Percentiles rank a stretch among this genome's conserved stretches.
These are phyloP conservation scores for Nyssa sinensis DNA, from an alignment of 148 eudicot genomes.

Conservation along the genomic window DNA sequence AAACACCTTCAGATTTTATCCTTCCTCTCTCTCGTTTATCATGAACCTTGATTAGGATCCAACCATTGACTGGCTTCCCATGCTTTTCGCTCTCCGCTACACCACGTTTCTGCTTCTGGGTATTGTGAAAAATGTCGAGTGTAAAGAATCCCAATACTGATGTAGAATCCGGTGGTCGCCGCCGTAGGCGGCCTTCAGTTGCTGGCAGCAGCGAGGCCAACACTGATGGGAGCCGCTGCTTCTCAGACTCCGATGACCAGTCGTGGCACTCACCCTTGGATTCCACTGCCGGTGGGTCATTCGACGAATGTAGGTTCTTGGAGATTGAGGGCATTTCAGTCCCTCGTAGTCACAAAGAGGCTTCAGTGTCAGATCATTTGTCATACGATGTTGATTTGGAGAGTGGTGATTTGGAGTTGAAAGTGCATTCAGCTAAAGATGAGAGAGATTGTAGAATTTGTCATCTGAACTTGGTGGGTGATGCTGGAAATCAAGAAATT, in stretches of 20 bases:
- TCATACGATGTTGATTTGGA: constrained; percentile 28
- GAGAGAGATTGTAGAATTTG: constrained; percentile 42
- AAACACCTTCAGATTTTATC: not conserved
- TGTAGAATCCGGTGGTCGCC: constrained; percentile 9
- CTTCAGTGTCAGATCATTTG: constrained; percentile 3
- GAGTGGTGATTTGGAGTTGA: constrained; percentile 23
- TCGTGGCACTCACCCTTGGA: constrained; percentile 9
- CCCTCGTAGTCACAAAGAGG: not conserved
- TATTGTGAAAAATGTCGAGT: constrained; percentile 15
- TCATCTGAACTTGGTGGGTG: constrained; percentile 28
- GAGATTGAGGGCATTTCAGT: constrained; percentile 15
- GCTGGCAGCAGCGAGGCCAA: constrained; percentile 16
- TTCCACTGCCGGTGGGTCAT: constrained; percentile 9
- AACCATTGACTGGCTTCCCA: not conserved
- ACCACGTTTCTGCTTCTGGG: not conserved
- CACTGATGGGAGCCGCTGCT: constrained; percentile 21
- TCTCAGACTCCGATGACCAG: constrained; percentile 15
- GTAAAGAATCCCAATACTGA: constrained; percentile 11
- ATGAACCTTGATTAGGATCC: not conserved
- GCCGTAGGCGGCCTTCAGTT: constrained; percentile 1
- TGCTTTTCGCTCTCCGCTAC: not conserved
- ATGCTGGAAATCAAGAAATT: not conserved
- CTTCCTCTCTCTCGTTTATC: not conserved
- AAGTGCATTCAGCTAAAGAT: constrained; percentile 12
- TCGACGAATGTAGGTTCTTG: constrained; percentile 11